phyloP scores from a whole-genome alignment of 75 land plant species.

The Cupressus sempervirens region DNA sequence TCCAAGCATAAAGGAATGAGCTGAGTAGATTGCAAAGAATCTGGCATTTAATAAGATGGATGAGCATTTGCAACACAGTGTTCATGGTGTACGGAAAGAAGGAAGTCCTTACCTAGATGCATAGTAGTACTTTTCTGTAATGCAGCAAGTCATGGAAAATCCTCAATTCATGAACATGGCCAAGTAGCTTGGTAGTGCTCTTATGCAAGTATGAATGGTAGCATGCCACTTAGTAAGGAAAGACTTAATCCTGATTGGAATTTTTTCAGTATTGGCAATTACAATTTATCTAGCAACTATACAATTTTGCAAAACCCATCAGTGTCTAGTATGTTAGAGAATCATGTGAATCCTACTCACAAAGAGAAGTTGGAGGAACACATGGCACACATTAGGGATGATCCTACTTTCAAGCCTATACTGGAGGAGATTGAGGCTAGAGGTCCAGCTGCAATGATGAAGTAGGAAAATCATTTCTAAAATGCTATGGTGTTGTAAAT shows the following conservation, averaged over 20 bases:
- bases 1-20: slow-evolving; percentile 84
- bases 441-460: slow-evolving; percentile 72
- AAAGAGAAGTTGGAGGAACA: slow-evolving; percentile 59
- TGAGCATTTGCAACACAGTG: slow-evolving; percentile 76
- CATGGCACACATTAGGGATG: slow-evolving; percentile 50
- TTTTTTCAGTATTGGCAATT: not conserved
- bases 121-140: slow-evolving; percentile 68
- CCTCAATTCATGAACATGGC: slow-evolving; percentile 98
- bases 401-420: slow-evolving; percentile 56
- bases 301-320: slow-evolving; percentile 63
- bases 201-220: slow-evolving; percentile 71
- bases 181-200: slow-evolving; percentile 80
- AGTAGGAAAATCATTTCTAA: slow-evolving; percentile 17
- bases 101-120: slow-evolving; percentile 74
- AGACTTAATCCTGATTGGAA: not conserved
- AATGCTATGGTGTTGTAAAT: not conserved
- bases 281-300: not conserved
- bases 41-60: slow-evolving; percentile 93
- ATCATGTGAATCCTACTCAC: slow-evolving; percentile 40
- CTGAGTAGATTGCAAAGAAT: slow-evolving; percentile 88
- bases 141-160: slow-evolving; percentile 98
- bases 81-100: slow-evolving; percentile 48
- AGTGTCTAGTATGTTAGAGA: slow-evolving; percentile 76
- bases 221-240: not conserved
- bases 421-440: slow-evolving; percentile 64